phyloP scores from a whole-genome alignment of 768 basidiomycete species.

The Mycena filopes region DNA sequence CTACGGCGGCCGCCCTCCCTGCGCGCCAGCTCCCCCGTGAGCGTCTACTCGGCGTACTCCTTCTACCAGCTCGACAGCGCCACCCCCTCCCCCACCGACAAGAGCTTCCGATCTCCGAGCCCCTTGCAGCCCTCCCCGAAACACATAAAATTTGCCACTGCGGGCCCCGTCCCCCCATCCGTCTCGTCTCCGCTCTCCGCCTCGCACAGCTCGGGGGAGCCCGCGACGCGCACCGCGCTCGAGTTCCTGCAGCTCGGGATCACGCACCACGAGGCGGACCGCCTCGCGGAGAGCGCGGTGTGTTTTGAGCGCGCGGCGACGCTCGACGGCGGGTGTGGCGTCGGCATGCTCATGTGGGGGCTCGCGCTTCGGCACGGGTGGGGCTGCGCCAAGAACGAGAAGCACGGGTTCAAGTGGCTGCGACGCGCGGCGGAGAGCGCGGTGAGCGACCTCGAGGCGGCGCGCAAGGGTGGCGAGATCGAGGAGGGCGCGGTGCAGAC shows the following conservation, averaged over 20 bases:
- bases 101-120: conserved; percentile 33
- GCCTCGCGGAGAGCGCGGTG: conserved; percentile 71
- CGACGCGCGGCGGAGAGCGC: conserved; percentile 84
- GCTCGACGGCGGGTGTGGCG: conserved; percentile 80
- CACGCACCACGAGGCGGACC: conserved; percentile 79
- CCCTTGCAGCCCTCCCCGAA: conserved; percentile 30
- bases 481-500: conserved; percentile 70
- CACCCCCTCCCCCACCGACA: conserved; percentile 55
- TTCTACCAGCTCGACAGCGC: conserved; percentile 68
- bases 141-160: conserved; percentile 18
- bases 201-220: background rate
- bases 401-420: conserved; percentile 84
- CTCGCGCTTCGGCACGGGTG: conserved; percentile 87
- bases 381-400: conserved; percentile 86
- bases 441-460: conserved; percentile 77
- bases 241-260: conserved; percentile 83
- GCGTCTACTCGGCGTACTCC: conserved; percentile 72
- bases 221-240: conserved; percentile 55
- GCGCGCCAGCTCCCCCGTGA: conserved; percentile 49
- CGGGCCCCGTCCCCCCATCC: conserved; percentile 12
- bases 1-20: conserved; percentile 48
- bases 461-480: conserved; percentile 56
- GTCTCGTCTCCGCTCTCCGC: conserved; percentile 20
- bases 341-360: conserved; percentile 96
- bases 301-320: conserved; percentile 85